Base-by-base conservation (phyloP, 1,284 basidiomycete genomes). In the Apiotrichum mycotoxinovorans region DNA sequence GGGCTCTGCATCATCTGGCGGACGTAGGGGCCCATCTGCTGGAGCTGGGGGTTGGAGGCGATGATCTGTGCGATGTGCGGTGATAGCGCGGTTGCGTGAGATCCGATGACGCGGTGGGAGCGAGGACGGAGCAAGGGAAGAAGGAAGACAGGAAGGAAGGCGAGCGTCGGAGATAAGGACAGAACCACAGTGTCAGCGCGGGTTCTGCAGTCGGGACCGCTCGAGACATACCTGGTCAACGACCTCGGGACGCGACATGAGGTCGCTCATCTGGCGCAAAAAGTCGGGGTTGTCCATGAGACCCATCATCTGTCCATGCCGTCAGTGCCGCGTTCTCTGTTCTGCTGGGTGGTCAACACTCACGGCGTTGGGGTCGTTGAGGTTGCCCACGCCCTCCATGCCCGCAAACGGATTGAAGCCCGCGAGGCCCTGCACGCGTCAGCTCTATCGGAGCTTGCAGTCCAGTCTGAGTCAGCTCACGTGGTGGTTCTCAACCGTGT, bases 351-450 rank as follows among this genome's bases (percentile, higher is more conserved):
- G 8, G 1, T 2, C 2, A 15, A 45, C n/a, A 12, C 83, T 66
- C 62, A 90, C 88, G 83, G 93, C 89, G 72, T 95, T 94, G 1
- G 91, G 91, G 70, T 93, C 91, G 66, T 87, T 88, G 5, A 84
- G 80, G 71, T 96, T 96, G 51, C 92, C 64, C 11, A 91, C 87
- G 18, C 75, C 75, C 46, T 48, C 46, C 83, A 93, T 84, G 4
- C 87, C 87, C 1, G 86, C 82, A 66, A 96, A 95, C 0, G 92
- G 91, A 68, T 95, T 94, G 70, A 92, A 81, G 4, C 87, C 87
- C 0, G 67, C 72, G 46, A 75, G 54, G 9, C 73, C 73, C 73
- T 74, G 48, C 18, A 23, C 25, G 41, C 4, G 63, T 62, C 52
- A 59, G 60, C 58, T 44, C 12, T 23, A 9, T 56, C n/a, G n/a